Evolutionary conservation across 495 filamentous ascomycete genomes (phyloP).

Genomic region (Extremus antarcticus): DNA sequence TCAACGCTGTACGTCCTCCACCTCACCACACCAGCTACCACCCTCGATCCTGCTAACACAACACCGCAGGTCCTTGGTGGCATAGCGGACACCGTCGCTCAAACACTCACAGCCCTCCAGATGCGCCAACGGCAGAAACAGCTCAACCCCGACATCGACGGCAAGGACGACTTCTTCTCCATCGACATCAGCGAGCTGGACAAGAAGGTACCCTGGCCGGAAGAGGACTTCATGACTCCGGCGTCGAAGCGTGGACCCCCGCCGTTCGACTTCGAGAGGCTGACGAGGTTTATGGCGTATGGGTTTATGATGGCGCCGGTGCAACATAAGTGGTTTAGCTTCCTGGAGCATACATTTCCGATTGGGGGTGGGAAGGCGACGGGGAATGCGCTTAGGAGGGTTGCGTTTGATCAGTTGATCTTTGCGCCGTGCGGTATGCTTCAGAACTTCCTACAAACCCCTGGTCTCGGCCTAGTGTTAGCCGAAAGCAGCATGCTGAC

Average conservation of each 20-base stretch:
- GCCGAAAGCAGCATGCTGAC: background rate
- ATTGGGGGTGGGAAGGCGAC: slow-evolving; percentile 48
- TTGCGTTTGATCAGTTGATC: slow-evolving; percentile 86
- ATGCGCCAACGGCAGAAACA: slow-evolving; percentile 52
- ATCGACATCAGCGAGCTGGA: slow-evolving; percentile 88
- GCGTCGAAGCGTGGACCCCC: slow-evolving; percentile 51
- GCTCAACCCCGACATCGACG: slow-evolving; percentile 29
- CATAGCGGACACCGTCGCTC: slow-evolving; percentile 89
- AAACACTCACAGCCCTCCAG: slow-evolving; percentile 77
- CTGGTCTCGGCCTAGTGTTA: background rate
- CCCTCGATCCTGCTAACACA: background rate
- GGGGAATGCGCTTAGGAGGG: slow-evolving; percentile 73
- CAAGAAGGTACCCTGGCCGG: slow-evolving; percentile 61
- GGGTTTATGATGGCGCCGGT: slow-evolving; percentile 91
- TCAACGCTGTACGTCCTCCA: slow-evolving; percentile 64
- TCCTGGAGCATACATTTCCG: slow-evolving; percentile 74
- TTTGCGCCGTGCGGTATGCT: slow-evolving; percentile 78
- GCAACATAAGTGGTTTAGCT: slow-evolving; percentile 94
- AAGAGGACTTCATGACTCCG: slow-evolving; percentile 49
- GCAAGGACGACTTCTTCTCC: slow-evolving; percentile 59
- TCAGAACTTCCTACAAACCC: background rate
- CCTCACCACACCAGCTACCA: background rate
- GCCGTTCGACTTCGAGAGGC: slow-evolving; percentile 88
- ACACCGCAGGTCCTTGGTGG: slow-evolving; percentile 61
- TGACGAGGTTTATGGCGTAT: slow-evolving; percentile 91